Conservation (phyloP, 1,284 basidiomycete genomes). For the Crepidotus sp. region DNA sequence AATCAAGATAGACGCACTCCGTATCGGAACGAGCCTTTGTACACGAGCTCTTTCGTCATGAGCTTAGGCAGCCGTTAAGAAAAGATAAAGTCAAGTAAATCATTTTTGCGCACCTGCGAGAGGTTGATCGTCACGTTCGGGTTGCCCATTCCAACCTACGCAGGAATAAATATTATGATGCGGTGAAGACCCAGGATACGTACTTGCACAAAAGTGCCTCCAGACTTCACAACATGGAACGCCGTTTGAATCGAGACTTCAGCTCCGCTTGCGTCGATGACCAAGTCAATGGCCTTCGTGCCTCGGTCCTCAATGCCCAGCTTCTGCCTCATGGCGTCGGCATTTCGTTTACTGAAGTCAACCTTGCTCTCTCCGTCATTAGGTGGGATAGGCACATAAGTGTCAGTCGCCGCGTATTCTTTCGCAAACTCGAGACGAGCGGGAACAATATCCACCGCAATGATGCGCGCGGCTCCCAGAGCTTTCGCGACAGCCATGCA, state of each 20-base stretch:
- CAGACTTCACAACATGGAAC: conserved; percentile 61
- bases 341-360: conserved; percentile 65
- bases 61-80: conserved; percentile 30
- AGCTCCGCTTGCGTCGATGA: conserved; percentile 83
- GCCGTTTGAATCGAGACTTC: conserved; percentile 84
- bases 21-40: conserved; percentile 86
- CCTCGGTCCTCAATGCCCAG: conserved; percentile 57
- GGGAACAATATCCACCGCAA: conserved; percentile 81
- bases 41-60: conserved; percentile 63
- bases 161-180: not conserved
- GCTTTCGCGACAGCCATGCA: conserved; percentile 91
- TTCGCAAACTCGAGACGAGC: conserved; percentile 83
- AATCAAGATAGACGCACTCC: conserved; percentile 40
- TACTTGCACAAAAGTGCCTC: conserved; percentile 62
- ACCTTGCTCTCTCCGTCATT: conserved; percentile 59
- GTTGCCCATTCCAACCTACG: conserved; percentile 68
- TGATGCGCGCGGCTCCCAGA: conserved; percentile 71
- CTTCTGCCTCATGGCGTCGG: conserved; percentile 45
- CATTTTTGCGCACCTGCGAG: conserved; percentile 23
- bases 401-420: conserved; percentile 70
- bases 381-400: conserved; percentile 57
- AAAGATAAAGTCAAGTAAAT: not conserved
- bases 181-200: conserved; percentile 24
- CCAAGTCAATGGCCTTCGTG: conserved; percentile 52
- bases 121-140: conserved; percentile 57